Percentiles rank a stretch among this genome's conserved stretches.
These are phyloP conservation scores for Orbilia brochopaga DNA, from an alignment of 2,329 filamentous ascomycete species.

Conservation along the genomic window DNA sequence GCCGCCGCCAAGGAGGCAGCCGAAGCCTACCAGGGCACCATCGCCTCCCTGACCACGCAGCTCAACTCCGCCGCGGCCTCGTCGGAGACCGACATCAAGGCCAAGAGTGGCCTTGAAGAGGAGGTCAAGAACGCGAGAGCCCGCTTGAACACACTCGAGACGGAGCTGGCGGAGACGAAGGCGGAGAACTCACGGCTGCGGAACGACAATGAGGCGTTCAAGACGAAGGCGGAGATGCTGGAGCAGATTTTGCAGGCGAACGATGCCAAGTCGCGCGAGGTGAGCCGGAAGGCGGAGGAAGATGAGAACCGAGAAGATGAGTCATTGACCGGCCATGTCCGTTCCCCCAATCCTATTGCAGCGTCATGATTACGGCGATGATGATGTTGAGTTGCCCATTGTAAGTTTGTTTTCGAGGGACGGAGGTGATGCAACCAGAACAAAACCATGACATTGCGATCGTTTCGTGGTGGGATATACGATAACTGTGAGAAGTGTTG, in stretches of 20 bases:
- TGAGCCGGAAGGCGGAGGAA: constrained; percentile 48
- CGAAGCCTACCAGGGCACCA: constrained; percentile 25
- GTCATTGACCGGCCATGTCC: constrained; percentile 51
- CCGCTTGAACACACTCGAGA: constrained; percentile 20
- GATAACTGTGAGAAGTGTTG: neutral
- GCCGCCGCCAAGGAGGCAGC: constrained; percentile 19
- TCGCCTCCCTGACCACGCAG: constrained; percentile 16
- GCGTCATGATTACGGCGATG: constrained; percentile 43
- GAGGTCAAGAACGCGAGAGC: constrained; percentile 23
- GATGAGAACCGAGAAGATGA: constrained; percentile 50
- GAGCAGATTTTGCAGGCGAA: constrained; percentile 44
- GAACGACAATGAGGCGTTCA: constrained; percentile 39
- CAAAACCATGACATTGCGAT: neutral
- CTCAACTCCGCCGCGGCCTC: constrained; percentile 12
- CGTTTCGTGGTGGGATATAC: neutral
- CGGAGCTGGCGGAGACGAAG: constrained; percentile 40
- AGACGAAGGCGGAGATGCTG: constrained; percentile 31
- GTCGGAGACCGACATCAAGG: constrained; percentile 20
- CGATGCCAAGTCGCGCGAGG: constrained; percentile 41
- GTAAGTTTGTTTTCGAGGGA: constrained; percentile 33
- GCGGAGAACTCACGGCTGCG: constrained; percentile 29
- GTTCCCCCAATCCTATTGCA: constrained; percentile 46
- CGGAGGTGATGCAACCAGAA: neutral
- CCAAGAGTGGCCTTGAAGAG: constrained; percentile 23
- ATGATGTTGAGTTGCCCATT: constrained; percentile 44